These are phyloP conservation scores for Helianthus tuberosus DNA, from an alignment of 129 eudicot species.

Conservation along the genomic window DNA sequence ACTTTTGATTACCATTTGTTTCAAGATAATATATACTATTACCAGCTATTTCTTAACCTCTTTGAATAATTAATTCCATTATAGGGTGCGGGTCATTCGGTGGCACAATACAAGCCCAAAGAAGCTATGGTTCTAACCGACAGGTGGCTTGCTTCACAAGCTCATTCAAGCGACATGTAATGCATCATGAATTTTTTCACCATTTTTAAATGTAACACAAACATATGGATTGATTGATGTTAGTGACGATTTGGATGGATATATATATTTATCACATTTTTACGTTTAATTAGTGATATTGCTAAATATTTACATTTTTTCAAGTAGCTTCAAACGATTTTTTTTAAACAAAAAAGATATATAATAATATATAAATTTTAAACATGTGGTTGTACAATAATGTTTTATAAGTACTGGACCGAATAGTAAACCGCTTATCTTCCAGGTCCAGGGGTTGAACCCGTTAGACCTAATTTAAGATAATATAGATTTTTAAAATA, in stretches of 20 bases:
- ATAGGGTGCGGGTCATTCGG: constrained; percentile 47
- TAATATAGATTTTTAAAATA: too few relatives aligned
- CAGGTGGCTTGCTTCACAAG: constrained; percentile 33
- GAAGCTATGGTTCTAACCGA: constrained; percentile 35
- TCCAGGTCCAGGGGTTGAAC: too few relatives aligned
- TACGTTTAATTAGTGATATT: background rate
- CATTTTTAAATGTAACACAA: background rate
- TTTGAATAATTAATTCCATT: background rate
- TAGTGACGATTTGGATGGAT: background rate
- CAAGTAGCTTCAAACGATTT: too few relatives aligned
- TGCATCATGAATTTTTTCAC: background rate
- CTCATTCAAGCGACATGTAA: constrained; percentile 31
- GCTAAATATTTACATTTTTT: background rate
- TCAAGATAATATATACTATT: too few relatives aligned
- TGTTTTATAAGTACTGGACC: too few relatives aligned
- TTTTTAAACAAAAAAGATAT: too few relatives aligned
- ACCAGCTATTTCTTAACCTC: too few relatives aligned
- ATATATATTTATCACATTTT: background rate
- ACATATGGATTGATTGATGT: background rate
- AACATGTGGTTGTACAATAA: too few relatives aligned
- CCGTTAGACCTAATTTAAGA: too few relatives aligned
- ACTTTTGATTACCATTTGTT: background rate
- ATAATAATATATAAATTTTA: too few relatives aligned
- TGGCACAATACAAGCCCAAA: constrained; percentile 40
- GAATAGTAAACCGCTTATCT: too few relatives aligned